Base-by-base conservation (phyloP, 164 flowering plant species). In the Tetrastigma voinierianum region DNA sequence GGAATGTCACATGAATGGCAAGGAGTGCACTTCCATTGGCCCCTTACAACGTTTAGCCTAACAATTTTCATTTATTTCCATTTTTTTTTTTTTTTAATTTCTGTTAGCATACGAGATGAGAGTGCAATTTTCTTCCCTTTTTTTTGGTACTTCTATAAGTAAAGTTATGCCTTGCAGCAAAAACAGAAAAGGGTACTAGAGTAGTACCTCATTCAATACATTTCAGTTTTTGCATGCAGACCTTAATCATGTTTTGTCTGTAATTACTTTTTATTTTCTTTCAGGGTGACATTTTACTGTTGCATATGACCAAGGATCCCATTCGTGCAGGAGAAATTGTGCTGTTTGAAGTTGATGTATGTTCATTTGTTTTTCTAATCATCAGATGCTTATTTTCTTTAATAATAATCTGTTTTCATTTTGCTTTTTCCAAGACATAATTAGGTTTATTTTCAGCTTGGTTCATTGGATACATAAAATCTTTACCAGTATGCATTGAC, bases 201-300 rank as follows among this genome's bases (percentile, higher is more conserved):
- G 40, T 32, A 32, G n/a, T n/a, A n/a, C n/a, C n/a, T n/a, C 40
- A 32, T 3, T 32, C 40, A 4, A 4, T 32, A 4, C 40, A 32
- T 32, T 32, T 32, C 6, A 32, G 3, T 4, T 32, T 7, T 7
- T 32, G 40, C 40, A 32, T 32, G 6, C 6, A 4, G 40, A 7
- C 40, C 40, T 57, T 40, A 12, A 17, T 21, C 13, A 9, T 49
- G n/a, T 49, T 62, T 16, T 19, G 0, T 60, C 21, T 13, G 12
- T 43, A 44, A n/a, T n/a, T 4, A 16, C 17, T 10, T 45, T 60
- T 40, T 40, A 6, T 9, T 60, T 61, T 43, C 51, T 74, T 62
- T 76, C 77, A 91, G 97, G 97, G 96, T 11, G 96, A 91, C 69
- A 78, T 87, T 23, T 64, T 91, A 74, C 87, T 90, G 76, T 68